Percentiles rank a stretch among this genome's conserved stretches.
Evolutionary conservation across 108 stramenopile genomes (phyloP).

Genomic region (Pseudonitzschia delicatissima): DNA sequence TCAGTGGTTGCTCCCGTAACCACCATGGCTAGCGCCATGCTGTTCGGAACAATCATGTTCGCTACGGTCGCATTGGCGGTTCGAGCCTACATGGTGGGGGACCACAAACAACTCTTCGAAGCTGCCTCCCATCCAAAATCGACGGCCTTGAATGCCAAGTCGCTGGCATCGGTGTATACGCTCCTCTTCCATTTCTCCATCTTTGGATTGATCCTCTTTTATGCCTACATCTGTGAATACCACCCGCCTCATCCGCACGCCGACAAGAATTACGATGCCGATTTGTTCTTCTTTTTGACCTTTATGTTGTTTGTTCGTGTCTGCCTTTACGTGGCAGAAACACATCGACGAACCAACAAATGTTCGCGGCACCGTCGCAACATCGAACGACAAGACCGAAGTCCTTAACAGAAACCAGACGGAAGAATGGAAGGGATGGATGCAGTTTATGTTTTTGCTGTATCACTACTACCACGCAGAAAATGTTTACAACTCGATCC

Average conservation of each 20-base stretch:
- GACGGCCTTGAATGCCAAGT: conserved; percentile 49
- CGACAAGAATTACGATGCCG: conserved; percentile 79
- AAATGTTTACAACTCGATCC: conserved; percentile 94
- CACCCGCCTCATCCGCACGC: conserved; percentile 81
- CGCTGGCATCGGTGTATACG: conserved; percentile 65
- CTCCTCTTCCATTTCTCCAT: conserved; percentile 64
- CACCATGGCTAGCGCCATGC: conserved; percentile 72
- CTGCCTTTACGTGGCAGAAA: conserved; percentile 47
- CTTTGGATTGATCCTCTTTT: conserved; percentile 75
- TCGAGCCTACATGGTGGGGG: conserved; percentile 47
- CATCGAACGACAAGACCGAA: conserved; percentile 56
- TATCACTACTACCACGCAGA: conserved; percentile 97
- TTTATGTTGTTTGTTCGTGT: conserved; percentile 56
- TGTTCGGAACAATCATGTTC: conserved; percentile 74
- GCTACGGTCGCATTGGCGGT: conserved; percentile 57
- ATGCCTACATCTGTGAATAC: conserved; percentile 81
- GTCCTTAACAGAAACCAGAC: conserved; percentile 96
- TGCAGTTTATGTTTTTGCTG: conserved; percentile 97
- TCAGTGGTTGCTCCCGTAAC: conserved; percentile 37
- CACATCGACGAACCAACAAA: conserved; percentile 32
- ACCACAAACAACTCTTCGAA: conserved; percentile 30
- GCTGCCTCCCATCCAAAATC: conserved; percentile 48
- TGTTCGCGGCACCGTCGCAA: conserved; percentile 25
- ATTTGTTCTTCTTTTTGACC: conserved; percentile 75
- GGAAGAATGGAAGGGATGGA: conserved; percentile 99